Evolutionary conservation across 768 basidiomycete genomes (phyloP).

Genomic region (Gymnopilus dilepis): DNA sequence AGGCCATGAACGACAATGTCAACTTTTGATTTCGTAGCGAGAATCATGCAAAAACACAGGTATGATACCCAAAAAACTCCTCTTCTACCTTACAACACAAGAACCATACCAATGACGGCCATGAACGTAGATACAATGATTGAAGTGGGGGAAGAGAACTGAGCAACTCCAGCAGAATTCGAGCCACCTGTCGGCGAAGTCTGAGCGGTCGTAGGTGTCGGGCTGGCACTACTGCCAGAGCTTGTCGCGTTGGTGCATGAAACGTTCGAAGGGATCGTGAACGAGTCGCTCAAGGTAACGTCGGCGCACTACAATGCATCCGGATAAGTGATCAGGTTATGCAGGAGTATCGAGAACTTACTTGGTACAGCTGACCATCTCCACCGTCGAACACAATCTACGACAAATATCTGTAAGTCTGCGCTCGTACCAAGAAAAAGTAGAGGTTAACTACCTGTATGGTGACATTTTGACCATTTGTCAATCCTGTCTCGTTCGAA

Average conservation of each 20-base stretch:
- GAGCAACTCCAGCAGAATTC: neutral
- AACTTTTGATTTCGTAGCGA: too few species aligned
- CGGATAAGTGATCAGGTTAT: neutral
- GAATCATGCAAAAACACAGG: neutral
- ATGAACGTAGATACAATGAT: neutral
- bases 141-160: neutral
- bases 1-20: too few species aligned
- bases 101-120: slow-evolving; percentile 3
- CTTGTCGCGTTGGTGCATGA: slow-evolving; percentile 27
- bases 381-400: slow-evolving; percentile 69
- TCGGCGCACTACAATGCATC: slow-evolving; percentile 71
- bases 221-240: slow-evolving; percentile 6
- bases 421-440: too few species aligned
- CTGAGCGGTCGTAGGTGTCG: slow-evolving; percentile 2
- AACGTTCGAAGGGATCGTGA: slow-evolving; percentile 49
- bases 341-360: slow-evolving; percentile 26
- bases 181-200: neutral
- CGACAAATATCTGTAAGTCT: neutral
- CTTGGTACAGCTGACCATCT: slow-evolving; percentile 76
- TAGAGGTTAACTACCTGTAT: slow-evolving; percentile 65
- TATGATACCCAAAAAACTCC: neutral
- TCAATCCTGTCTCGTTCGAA: slow-evolving; percentile 53
- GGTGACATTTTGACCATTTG: slow-evolving; percentile 74
- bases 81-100: neutral
- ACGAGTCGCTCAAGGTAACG: slow-evolving; percentile 64